Conservation (phyloP, 805 yeast genomes). For the Lipomyces yamadae region DNA sequence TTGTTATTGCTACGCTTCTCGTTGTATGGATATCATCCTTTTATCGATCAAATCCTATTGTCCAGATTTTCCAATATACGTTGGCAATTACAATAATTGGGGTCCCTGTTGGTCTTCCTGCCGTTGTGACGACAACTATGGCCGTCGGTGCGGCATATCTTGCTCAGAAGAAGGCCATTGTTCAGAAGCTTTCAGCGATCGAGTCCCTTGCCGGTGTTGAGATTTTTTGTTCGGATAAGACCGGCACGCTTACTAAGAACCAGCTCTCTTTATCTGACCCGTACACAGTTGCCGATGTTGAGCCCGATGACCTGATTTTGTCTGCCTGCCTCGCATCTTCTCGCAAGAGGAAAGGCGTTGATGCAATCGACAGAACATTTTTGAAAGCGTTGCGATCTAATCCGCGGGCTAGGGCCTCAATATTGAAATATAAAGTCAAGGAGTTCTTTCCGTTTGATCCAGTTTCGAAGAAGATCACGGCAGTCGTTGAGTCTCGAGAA, state of each 20-base stretch:
- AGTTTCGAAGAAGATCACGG: constrained; percentile 94
- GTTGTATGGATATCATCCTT: constrained; percentile 91
- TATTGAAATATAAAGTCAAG: constrained; percentile 89
- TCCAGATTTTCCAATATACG: constrained; percentile 86
- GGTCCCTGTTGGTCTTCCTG: constrained; percentile 99
- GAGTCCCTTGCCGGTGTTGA: constrained; percentile 97
- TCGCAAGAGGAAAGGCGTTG: constrained; percentile 97
- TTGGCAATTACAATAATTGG: constrained; percentile 95
- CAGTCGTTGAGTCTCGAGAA: constrained; percentile 92
- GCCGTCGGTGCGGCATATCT: constrained; percentile 99
- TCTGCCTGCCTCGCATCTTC: constrained; percentile 98
- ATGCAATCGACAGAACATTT: constrained; percentile 97
- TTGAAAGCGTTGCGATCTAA: constrained; percentile 82
- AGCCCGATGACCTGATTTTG: constrained; percentile 92
- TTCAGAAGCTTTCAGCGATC: constrained; percentile 92
- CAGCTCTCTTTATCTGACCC: constrained; percentile 94
- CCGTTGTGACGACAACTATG: constrained; percentile 98
- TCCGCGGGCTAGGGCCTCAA: constrained; percentile 91
- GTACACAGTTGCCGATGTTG: constrained; percentile 96
- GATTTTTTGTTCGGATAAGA: constrained; percentile 94
- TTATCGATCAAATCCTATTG: constrained; percentile 90
- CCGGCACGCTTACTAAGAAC: constrained; percentile 97
- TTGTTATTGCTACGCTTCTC: constrained; percentile 84
- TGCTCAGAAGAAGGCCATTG: constrained; percentile 96
- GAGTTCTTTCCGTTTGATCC: constrained; percentile 98